Evolutionary conservation across 139 green algal genomes (phyloP).

Genomic region (Zygnema circumcarinatum): DNA sequence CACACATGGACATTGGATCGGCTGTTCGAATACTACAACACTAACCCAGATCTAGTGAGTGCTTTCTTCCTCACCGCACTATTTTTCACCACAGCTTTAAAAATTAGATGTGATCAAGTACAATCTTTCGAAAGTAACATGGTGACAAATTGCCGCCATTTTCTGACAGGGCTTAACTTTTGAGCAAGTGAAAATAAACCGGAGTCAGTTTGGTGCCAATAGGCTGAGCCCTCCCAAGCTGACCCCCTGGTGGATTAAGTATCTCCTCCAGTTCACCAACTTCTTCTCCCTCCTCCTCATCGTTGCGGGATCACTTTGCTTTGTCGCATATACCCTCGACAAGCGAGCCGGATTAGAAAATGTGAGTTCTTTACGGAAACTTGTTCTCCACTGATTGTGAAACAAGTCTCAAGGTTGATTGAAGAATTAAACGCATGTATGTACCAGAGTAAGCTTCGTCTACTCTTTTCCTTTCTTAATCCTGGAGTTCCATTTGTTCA

Average conservation of each 20-base stretch:
- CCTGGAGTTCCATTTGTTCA: not conserved
- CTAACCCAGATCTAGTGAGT: slow-evolving; percentile 35
- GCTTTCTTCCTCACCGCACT: not conserved
- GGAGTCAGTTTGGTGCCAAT: slow-evolving; percentile 72
- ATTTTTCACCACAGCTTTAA: not conserved
- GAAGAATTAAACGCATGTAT: no score
- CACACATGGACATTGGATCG: slow-evolving; percentile 63
- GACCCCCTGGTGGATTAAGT: slow-evolving; percentile 72
- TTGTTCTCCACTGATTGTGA: no score
- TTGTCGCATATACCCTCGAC: slow-evolving; percentile 74
- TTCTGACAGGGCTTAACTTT: slow-evolving; percentile 50
- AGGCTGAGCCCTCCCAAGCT: slow-evolving; percentile 70
- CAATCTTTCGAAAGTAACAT: slow-evolving; percentile 15
- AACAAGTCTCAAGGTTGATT: no score
- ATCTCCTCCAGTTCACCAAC: slow-evolving; percentile 72
- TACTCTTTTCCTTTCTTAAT: not conserved
- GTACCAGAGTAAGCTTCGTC: no score
- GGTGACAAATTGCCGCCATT: slow-evolving; percentile 4
- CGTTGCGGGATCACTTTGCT: slow-evolving; percentile 63
- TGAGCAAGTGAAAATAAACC: slow-evolving; percentile 68
- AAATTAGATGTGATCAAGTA: slow-evolving; percentile 1
- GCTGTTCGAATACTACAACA: slow-evolving; percentile 65
- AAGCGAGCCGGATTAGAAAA: slow-evolving; percentile 68
- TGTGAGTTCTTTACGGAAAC: slow-evolving; percentile 25
- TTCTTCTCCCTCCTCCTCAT: slow-evolving; percentile 73